Evolutionary conservation across 1,284 basidiomycete genomes (phyloP).

Genomic region (Sphaerobolus stellatus): DNA sequence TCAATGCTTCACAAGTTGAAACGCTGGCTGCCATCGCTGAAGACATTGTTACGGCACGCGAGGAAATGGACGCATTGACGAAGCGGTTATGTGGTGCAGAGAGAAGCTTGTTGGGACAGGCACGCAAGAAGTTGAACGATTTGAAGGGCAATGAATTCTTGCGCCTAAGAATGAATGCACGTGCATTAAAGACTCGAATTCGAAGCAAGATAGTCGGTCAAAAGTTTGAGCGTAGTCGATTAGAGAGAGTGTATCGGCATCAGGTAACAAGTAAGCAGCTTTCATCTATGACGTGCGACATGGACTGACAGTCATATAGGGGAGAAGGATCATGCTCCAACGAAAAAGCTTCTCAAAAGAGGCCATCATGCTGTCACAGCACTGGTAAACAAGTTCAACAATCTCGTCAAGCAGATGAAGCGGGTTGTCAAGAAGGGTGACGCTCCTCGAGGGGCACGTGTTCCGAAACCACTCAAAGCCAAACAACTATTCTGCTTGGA

Average conservation of each 20-base stretch:
- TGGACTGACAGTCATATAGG: background rate
- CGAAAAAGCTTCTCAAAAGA: background rate
- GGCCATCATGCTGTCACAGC: background rate
- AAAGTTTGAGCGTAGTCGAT: conserved; percentile 14
- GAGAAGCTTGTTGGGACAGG: background rate
- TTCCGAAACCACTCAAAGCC: background rate
- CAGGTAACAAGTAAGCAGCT: too few relatives aligned
- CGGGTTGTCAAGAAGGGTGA: background rate
- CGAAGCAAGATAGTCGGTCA: conserved; percentile 3
- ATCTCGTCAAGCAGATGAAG: background rate
- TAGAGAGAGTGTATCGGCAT: conserved; percentile 6
- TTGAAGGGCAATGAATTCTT: conserved; percentile 10
- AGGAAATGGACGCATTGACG: background rate
- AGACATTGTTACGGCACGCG: too few relatives aligned
- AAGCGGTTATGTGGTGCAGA: too few relatives aligned
- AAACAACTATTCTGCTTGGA: background rate
- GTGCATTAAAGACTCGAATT: conserved; percentile 13
- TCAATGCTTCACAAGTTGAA: too few relatives aligned
- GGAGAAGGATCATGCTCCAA: background rate
- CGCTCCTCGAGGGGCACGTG: background rate
- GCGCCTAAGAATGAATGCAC: conserved; percentile 12
- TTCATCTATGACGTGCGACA: background rate
- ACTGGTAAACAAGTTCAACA: background rate
- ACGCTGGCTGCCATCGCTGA: too few relatives aligned
- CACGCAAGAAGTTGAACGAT: background rate